Evolutionary conservation across 2,329 filamentous ascomycete species (phyloP).

Genomic region (Calonectria pteridis): DNA sequence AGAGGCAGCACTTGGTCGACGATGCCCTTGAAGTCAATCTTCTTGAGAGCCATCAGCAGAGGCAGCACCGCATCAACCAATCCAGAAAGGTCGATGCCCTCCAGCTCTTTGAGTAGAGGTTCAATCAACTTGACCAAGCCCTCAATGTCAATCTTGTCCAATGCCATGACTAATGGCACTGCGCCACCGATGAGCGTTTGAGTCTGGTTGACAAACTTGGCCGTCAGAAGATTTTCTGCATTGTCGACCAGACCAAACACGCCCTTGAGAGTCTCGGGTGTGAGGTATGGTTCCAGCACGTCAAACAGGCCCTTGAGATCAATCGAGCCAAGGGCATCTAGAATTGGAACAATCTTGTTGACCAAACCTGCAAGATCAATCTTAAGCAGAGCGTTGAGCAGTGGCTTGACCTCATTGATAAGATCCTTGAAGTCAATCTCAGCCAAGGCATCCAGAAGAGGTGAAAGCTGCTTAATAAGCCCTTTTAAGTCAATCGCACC

Average conservation of each 20-base stretch:
- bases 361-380: constrained; percentile 48
- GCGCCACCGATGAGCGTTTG: constrained; percentile 54
- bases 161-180: constrained; percentile 51
- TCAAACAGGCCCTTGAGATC: constrained; percentile 51
- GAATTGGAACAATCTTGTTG: constrained; percentile 47
- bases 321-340: constrained; percentile 48
- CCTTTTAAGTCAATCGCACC: constrained; percentile 50
- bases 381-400: constrained; percentile 46
- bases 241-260: constrained; percentile 52
- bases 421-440: constrained; percentile 51
- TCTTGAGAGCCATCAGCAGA: constrained; percentile 51
- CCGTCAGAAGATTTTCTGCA: constrained; percentile 53
- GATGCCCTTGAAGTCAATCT: constrained; percentile 53
- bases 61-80: constrained; percentile 52
- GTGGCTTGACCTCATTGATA: constrained; percentile 45
- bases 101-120: constrained; percentile 52
- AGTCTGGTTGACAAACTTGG: constrained; percentile 56
- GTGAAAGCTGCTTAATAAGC: constrained; percentile 47
- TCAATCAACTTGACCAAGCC: constrained; percentile 51
- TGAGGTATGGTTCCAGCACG: constrained; percentile 51
- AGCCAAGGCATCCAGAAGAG: constrained; percentile 48
- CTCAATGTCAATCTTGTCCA: constrained; percentile 53
- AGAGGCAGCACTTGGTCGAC: constrained; percentile 54
- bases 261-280: constrained; percentile 49
- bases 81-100: constrained; percentile 50